A percentile compares a stretch with the other conserved stretches of the same genome.
Conservation (phyloP, 305 asterid genomes). For the Fraxinus paxiana region DNA sequence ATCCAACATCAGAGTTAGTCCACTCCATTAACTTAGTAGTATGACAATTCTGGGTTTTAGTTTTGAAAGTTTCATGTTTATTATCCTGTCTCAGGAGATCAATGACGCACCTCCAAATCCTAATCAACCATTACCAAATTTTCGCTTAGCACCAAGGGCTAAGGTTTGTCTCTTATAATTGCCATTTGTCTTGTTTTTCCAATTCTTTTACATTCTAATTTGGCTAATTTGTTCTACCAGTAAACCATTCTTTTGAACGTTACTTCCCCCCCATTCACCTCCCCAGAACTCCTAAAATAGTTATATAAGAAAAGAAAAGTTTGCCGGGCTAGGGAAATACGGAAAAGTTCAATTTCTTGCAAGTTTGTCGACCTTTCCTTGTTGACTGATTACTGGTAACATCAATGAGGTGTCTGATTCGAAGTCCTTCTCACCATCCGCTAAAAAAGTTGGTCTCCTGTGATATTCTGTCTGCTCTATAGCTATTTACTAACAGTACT, state of each 20-base stretch:
- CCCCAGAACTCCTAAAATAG: not conserved
- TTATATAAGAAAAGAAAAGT: not conserved
- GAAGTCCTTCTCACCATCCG: not conserved
- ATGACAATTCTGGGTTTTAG: not conserved
- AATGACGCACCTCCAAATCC: constrained; percentile 94
- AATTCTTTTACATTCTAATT: not conserved
- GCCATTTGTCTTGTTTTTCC: not conserved
- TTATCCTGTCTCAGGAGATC: constrained; percentile 56
- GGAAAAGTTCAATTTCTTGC: not conserved
- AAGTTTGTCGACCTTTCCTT: not conserved
- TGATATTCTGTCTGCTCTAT: not conserved
- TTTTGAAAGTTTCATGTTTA: constrained; percentile 8
- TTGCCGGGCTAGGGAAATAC: not conserved
- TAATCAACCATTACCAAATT: constrained; percentile 71
- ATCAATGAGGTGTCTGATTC: not conserved
- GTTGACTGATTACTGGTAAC: not conserved
- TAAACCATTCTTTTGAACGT: not conserved
- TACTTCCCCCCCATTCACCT: not conserved
- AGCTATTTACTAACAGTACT: constrained; percentile 9
- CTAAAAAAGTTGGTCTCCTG: not conserved
- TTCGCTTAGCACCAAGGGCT: constrained; percentile 60
- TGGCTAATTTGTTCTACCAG: not conserved
- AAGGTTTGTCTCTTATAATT: constrained; percentile 49
- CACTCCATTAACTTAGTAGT: not conserved
- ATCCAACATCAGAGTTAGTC: constrained; percentile 73